Percentiles rank a stretch among this genome's conserved stretches.
phyloP scores from a whole-genome alignment of 2,329 filamentous ascomycete genomes.

The Paraconiothyrium sp. region DNA sequence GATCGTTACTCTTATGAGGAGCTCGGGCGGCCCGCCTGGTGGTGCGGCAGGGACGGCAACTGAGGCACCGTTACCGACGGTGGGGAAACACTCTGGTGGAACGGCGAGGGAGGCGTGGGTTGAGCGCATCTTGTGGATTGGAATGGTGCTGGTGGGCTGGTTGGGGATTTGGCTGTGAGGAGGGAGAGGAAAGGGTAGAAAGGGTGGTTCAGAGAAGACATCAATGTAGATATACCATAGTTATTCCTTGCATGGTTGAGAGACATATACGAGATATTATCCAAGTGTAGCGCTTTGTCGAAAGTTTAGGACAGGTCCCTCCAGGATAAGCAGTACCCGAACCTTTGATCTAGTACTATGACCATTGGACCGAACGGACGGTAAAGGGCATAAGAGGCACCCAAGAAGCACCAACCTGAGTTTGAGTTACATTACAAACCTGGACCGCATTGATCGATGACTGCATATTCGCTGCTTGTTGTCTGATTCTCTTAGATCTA shows the following conservation, averaged over 20 bases:
- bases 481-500: neutral
- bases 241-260: neutral
- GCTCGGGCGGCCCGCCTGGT: neutral
- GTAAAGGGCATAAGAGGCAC: too few relatives aligned
- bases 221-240: neutral
- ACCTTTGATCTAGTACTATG: too few relatives aligned
- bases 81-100: slow-evolving; percentile 16
- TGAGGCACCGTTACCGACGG: slow-evolving; percentile 19
- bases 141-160: slow-evolving; percentile 25
- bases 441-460: neutral
- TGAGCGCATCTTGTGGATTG: slow-evolving; percentile 24
- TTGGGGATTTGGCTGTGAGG: slow-evolving; percentile 29
- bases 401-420: too few relatives aligned
- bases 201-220: too few relatives aligned
- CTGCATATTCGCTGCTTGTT: neutral
- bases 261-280: too few relatives aligned
- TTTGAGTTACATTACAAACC: neutral
- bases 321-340: too few relatives aligned
- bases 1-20: slow-evolving; percentile 29
- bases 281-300: too few relatives aligned
- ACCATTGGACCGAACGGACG: too few relatives aligned
- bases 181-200: slow-evolving; percentile 12
- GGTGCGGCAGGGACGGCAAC: neutral
- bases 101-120: slow-evolving; percentile 20
- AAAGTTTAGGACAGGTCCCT: too few relatives aligned